Evolutionary conservation across 1,284 basidiomycete genomes (phyloP).

Genomic region (Heterobasidion occidentale): DNA sequence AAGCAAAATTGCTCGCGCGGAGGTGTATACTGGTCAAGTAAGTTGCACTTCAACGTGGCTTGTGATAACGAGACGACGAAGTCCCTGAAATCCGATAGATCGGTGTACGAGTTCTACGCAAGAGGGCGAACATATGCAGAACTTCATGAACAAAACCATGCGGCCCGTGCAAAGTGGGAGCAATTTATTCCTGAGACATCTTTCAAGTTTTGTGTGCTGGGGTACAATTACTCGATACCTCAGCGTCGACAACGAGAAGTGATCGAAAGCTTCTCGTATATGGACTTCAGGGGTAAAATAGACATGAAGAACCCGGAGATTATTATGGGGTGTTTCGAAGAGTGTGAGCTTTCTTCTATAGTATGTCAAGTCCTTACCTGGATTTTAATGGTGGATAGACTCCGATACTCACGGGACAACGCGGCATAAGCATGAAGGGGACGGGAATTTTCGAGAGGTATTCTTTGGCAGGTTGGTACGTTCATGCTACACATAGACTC

Average conservation of each 20-base stretch:
- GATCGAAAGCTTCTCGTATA: constrained; percentile 81
- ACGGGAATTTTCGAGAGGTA: constrained; percentile 60
- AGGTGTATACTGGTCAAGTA: constrained; percentile 84
- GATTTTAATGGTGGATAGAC: constrained; percentile 27
- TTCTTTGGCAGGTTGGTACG: constrained; percentile 85
- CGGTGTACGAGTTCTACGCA: constrained; percentile 72
- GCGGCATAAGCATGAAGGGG: constrained; percentile 46
- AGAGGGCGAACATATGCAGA: constrained; percentile 61
- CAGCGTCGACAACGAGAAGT: constrained; percentile 57
- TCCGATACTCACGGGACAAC: constrained; percentile 35
- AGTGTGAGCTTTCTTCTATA: constrained; percentile 52
- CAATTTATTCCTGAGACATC: constrained; percentile 57
- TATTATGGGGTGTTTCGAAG: constrained; percentile 79
- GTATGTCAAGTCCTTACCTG: not conserved
- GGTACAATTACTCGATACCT: constrained; percentile 71
- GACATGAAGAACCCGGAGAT: constrained; percentile 80
- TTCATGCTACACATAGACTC: not conserved
- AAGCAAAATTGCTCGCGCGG: constrained; percentile 66
- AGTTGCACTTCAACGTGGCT: constrained; percentile 14
- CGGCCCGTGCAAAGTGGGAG: constrained; percentile 45
- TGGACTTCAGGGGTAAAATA: constrained; percentile 79
- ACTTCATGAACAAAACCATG: constrained; percentile 54
- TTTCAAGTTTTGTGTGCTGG: constrained; percentile 78
- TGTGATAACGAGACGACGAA: constrained; percentile 1
- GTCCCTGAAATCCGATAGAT: constrained; percentile 36